Evolutionary conservation across 805 yeast genomes (phyloP), one percentile per base, ranked within the genome.

Genomic region (Kodamaea hsintzibuensis): DNA sequence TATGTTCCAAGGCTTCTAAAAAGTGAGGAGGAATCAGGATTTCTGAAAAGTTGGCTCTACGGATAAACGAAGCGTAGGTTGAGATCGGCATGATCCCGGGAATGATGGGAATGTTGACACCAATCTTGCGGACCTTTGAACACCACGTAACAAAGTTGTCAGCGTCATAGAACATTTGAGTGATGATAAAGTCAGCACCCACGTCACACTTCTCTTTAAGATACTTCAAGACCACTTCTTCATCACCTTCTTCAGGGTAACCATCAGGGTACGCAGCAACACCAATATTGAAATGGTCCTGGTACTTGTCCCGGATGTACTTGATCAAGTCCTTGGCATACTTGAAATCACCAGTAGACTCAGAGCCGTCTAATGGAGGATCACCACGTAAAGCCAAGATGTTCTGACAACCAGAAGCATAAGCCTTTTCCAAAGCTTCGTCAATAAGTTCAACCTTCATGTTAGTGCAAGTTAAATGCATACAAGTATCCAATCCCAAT

Each of bases 41-140:
- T 64, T 89, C 88, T 55, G 96, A 91, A 99, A 99, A 95, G 52
- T 84, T 84, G 16, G 97, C 97, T 69, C 99, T 84, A 76, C 99
- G 86, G 58, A 91, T 71, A 68, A 95, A 95, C 2, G 97, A 84
- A 22, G 96, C 88, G 72, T 93, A 92, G 2, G 97, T 90, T n/a
- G 96, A 85, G 55, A 95, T 92, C 18, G 99, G 99, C 99, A 95
- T 95, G 70, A 95, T 91, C 12, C 99, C 99, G 1, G 99, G 99
- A 55, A 95, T 86, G 60, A 95, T 89, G 27, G 98, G 98, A 51
- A 89, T 84, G 40, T 78, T 77, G 58, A 95, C 81, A 18, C 97
- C 98, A 18, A 76, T 75, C 18, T 78, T 83, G 60, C 93, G 82
- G 52, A 93, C 81, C 55, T 76, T 72, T 16, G 77, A 69, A 63